Percentiles rank a stretch among this genome's conserved stretches.
phyloP scores from a whole-genome alignment of 148 eudicot genomes.

The Chenopodium suecicum region DNA sequence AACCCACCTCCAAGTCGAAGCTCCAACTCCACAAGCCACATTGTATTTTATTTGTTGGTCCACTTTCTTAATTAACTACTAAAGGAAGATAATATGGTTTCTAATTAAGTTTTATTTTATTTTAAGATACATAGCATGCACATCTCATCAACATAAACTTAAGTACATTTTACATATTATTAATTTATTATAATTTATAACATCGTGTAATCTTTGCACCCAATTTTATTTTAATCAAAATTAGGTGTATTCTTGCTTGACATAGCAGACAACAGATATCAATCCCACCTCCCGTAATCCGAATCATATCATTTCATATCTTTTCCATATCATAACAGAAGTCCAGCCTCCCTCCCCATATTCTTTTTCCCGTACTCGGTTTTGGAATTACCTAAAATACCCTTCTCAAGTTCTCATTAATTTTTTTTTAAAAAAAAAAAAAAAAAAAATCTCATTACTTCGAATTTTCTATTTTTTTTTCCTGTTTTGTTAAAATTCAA shows the following conservation, averaged over 20 bases:
- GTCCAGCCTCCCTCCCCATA: background rate
- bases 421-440: too few species aligned
- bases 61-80: background rate
- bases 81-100: background rate
- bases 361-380: constrained; percentile 14
- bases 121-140: background rate
- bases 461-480: background rate
- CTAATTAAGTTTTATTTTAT: too few species aligned
- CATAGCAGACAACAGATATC: constrained; percentile 33
- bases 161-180: background rate
- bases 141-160: background rate
- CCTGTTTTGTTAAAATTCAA: background rate
- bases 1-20: background rate
- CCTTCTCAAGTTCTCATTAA: background rate
- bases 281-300: constrained; percentile 27
- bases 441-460: background rate
- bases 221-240: too few species aligned
- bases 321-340: constrained; percentile 23
- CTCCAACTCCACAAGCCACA: background rate
- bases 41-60: background rate
- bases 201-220: background rate
- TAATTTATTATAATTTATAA: background rate
- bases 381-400: constrained; percentile 3
- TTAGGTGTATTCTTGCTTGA: constrained; percentile 16
- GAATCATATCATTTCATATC: constrained; percentile 40